Conservation (phyloP, 2,329 filamentous ascomycete species). For the Fusarium haematococcum region DNA sequence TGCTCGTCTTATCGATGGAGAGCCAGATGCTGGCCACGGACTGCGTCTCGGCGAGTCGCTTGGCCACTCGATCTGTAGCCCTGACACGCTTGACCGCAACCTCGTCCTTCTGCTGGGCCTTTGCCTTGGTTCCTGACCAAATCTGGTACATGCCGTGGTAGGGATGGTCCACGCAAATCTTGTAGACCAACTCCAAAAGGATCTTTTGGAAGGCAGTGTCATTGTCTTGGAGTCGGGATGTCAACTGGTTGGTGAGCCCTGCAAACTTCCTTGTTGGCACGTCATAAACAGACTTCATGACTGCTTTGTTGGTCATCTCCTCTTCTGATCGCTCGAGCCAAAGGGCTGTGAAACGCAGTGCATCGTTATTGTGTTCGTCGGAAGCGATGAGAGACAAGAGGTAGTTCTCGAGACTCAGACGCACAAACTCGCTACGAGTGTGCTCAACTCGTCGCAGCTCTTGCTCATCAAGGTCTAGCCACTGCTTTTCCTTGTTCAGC, state of each 20-base stretch:
- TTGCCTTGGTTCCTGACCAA: slow-evolving; percentile 81
- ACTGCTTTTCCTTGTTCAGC: slow-evolving; percentile 80
- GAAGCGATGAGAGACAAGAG: slow-evolving; percentile 85
- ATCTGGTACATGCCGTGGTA: slow-evolving; percentile 98
- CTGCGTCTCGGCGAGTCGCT: slow-evolving; percentile 67
- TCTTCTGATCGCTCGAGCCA: slow-evolving; percentile 92
- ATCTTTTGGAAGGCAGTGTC: slow-evolving; percentile 80
- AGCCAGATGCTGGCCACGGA: slow-evolving; percentile 71
- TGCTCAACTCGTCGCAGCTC: slow-evolving; percentile 84
- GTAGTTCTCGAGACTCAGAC: slow-evolving; percentile 92
- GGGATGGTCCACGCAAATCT: slow-evolving; percentile 92
- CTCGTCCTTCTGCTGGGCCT: slow-evolving; percentile 77
- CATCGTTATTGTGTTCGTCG: slow-evolving; percentile 89
- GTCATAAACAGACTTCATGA: slow-evolving; percentile 74
- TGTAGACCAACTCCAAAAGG: slow-evolving; percentile 78
- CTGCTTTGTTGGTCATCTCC: slow-evolving; percentile 80
- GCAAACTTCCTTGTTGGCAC: slow-evolving; percentile 95
- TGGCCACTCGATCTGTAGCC: slow-evolving; percentile 77
- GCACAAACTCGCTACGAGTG: slow-evolving; percentile 84
- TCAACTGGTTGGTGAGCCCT: slow-evolving; percentile 92
- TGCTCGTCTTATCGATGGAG: slow-evolving; percentile 79
- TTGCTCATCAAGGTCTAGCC: slow-evolving; percentile 89
- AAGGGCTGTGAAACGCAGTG: slow-evolving; percentile 89
- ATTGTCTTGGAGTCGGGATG: slow-evolving; percentile 86
- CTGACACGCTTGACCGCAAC: slow-evolving; percentile 78